Base-by-base conservation (phyloP, 257 asterid species). In the Solanum bulbocastanum region DNA sequence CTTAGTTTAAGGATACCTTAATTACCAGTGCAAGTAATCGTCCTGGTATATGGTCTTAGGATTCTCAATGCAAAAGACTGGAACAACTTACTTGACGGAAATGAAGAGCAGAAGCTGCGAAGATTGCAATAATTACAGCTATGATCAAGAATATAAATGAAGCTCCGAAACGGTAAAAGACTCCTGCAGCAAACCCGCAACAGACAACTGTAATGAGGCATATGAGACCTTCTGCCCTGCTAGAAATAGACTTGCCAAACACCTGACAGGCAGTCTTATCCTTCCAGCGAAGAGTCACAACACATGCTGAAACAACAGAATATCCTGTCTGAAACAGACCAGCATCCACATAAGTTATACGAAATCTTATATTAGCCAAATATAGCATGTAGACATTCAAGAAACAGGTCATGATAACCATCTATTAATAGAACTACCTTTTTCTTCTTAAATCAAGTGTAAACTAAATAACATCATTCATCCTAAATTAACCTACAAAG, bases 241-340 rank as follows among this genome's bases (percentile, higher is more conserved):
- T 86, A 44, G 96, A 95, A 86, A 95, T 89, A 88, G 91, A 75
- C 88, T 88, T 87, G 52, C 78, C 85, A 8, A 95, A 88, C 86
- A 86, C 89, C 88, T 35, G 92, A 65, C 82, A 86, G 23, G 94
- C 66, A 74, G 91, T 83, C 90, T 91, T 92, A 83, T 93, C 95
- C 79, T 91, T 94, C 98, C 95, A 94, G 69, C 98, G 98, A 76
- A 97, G 97, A 81, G 93, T 91, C 83, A 96, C 96, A 78, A 94
- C 98, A 88, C 98, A 97, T 22, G 98, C 99, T 49, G 98, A 93
- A 89, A 97, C 99, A 88, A 97, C 99, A 86, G 98, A 96, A 89
- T 97, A 96, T 68, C 98, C 98, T 42, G 98, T 97, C 98, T 95
- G 98, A 88, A 91, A 93, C 88, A 90, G 79, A 88, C 46, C 58